A percentile compares a stretch with the other conserved stretches of the same genome.
phyloP scores from a whole-genome alignment of 164 flowering plant genomes.

The Saururus chinensis region DNA sequence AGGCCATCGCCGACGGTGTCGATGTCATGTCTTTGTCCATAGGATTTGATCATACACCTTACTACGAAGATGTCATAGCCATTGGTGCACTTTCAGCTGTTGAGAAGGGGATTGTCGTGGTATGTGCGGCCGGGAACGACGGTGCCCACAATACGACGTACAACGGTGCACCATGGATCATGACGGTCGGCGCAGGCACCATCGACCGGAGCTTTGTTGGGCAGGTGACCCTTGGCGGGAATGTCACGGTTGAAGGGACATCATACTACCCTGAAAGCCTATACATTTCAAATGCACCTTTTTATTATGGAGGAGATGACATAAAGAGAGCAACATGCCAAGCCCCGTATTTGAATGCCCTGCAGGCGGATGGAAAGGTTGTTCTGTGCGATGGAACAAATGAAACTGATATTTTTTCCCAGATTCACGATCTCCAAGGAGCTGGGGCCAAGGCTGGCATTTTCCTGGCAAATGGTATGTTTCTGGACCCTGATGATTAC shows the following conservation, averaged over 20 bases:
- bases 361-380: constrained; percentile 5
- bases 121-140: constrained; percentile 23
- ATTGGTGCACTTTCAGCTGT: constrained; percentile 36
- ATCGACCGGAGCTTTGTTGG: constrained; percentile 15
- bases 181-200: constrained; percentile 24
- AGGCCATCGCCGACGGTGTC: constrained; percentile 48
- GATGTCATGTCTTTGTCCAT: constrained; percentile 34
- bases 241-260: constrained; percentile 6
- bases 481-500: not conserved
- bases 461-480: not conserved
- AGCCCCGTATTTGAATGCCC: not conserved
- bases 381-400: constrained; percentile 1
- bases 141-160: constrained; percentile 8
- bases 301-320: constrained; percentile 9
- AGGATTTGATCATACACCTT: constrained; percentile 9
- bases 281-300: constrained; percentile 1
- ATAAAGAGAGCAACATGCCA: constrained; percentile 4
- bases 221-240: constrained; percentile 8
- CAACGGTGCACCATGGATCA: constrained; percentile 33
- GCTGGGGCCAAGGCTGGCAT: constrained; percentile 5
- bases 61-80: constrained; percentile 21
- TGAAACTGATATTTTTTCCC: not conserved
- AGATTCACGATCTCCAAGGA: not conserved
- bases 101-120: constrained; percentile 34
- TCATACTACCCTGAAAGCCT: constrained; percentile 4